Conservation (phyloP, 306 rosid species). For the Quercus bicolor region DNA sequence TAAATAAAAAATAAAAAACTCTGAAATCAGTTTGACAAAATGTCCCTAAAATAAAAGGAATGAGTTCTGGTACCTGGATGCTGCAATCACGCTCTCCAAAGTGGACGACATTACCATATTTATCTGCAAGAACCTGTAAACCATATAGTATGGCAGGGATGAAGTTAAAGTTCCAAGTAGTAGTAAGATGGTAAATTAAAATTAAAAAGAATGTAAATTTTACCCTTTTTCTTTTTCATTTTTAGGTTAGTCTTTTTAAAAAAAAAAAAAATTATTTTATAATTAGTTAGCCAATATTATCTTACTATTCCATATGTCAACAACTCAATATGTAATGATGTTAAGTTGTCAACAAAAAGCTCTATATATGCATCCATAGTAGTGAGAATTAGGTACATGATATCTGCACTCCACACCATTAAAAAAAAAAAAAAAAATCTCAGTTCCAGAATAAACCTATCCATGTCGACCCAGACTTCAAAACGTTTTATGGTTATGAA, state of each 20-base stretch:
- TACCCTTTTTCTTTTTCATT: neutral
- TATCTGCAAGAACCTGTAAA: constrained; percentile 93
- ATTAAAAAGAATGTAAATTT: neutral
- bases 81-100: constrained; percentile 99
- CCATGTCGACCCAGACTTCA: neutral
- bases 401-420: too few relatives aligned
- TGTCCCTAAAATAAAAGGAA: constrained; percentile 1
- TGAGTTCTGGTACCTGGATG: constrained; percentile 64
- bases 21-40: constrained; percentile 10
- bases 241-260: neutral
- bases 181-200: neutral
- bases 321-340: neutral
- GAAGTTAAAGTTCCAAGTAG: constrained; percentile 5
- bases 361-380: too few relatives aligned
- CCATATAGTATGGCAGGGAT: constrained; percentile 18
- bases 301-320: neutral
- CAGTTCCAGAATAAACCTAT: neutral
- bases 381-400: too few relatives aligned
- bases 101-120: constrained; percentile 88
- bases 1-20: neutral
- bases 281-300: too few relatives aligned
- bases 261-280: too few relatives aligned
- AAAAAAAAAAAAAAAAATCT: neutral
- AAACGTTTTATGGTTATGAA: neutral
- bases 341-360: too few relatives aligned